Evolutionary conservation across 257 asterid genomes (phyloP).

Genomic region (Petunia axillaris): DNA sequence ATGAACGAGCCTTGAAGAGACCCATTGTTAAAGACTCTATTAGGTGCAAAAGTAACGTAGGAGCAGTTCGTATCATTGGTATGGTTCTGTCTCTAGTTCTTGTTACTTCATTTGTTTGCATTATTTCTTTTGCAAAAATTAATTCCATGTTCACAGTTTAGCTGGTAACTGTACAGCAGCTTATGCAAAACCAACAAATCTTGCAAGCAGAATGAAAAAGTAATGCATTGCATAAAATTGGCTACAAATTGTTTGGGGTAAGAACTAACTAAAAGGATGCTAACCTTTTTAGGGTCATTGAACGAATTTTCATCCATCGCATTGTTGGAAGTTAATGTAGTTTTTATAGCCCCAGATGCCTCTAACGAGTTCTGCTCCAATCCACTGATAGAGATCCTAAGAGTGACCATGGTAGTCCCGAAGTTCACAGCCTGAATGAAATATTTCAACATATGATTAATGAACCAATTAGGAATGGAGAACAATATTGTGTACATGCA

Average conservation of each 20-base stretch:
- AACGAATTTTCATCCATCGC: conserved; percentile 83
- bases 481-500: background rate
- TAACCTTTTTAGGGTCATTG: conserved; percentile 65
- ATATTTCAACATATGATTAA: conserved; percentile 8
- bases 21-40: too few relatives aligned
- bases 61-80: too few relatives aligned
- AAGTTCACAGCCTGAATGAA: conserved; percentile 66
- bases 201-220: background rate
- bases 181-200: background rate
- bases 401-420: conserved; percentile 53
- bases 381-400: conserved; percentile 50
- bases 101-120: too few relatives aligned
- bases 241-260: background rate
- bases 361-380: conserved; percentile 48
- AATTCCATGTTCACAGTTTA: background rate
- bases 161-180: background rate
- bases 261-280: background rate
- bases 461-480: background rate
- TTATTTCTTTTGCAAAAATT: too few relatives aligned
- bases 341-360: conserved; percentile 51
- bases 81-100: too few relatives aligned
- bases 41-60: too few relatives aligned
- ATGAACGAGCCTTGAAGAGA: too few relatives aligned
- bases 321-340: conserved; percentile 58
- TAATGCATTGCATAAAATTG: background rate